Base-by-base conservation (phyloP, 768 basidiomycete species). In the Mycena epipterygia region DNA sequence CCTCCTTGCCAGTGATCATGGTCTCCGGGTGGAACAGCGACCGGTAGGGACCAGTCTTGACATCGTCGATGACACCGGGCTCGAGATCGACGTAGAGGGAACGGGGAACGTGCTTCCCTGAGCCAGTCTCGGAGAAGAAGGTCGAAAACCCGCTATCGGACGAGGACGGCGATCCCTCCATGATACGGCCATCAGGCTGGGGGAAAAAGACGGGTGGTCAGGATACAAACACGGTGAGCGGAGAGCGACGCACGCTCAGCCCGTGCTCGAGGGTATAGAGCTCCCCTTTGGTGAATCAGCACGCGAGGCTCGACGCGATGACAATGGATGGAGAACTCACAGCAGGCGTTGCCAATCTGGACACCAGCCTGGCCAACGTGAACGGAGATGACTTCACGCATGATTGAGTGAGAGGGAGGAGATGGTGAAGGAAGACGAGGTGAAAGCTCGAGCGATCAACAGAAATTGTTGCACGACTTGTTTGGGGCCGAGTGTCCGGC, bases 191-290 rank as follows among this genome's bases (percentile, higher is more conserved):
- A 81, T 98, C 97, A 64, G 96, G 93, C 97, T 98, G 37, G 69
- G 65, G 44, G 56, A 77, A 55, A 61, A 64, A 60, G 61, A 78
- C n/a, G 1, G 46, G 37, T 23, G 13, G 27, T 74, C 30, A 78
- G 72, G 48, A 55, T 2, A 67, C 64, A 64, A 46, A 30, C 37
- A 49, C 11, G 37, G 61, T 53, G 19, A 41, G 25, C 64, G 37
- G 46, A 21, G 53, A 66, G 27, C 29, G 21, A 87, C 94, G 79
- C 81, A 97, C 97, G 83, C 91, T 95, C 68, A 99, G 87, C 76
- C 97, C 97, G 79, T 98, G 97, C 84, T 99, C 97, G 78, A 98
- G 88, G 75, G 96, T 98, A 87, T 99, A 99, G 72, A 98, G 91
- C 83, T 98, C 97, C 97, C 95, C 94, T 95, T 79, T 77, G 71